phyloP scores from a whole-genome alignment of 1,284 basidiomycete species.

The Agaricales sp. region DNA sequence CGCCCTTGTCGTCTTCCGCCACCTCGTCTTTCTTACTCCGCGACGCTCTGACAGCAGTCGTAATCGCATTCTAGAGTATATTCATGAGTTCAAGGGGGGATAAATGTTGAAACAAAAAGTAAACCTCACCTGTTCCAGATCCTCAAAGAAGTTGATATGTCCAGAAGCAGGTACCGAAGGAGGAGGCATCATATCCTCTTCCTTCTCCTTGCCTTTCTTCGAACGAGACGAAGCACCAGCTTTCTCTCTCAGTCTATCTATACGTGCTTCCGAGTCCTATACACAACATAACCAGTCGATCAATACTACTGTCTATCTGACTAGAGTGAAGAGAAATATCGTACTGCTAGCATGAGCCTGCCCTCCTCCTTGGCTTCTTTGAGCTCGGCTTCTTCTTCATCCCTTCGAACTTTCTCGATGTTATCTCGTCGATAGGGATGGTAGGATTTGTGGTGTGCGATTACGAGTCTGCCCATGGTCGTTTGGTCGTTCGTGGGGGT shows the following conservation, averaged over 20 bases:
- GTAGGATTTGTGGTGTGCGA: slow-evolving; percentile 85
- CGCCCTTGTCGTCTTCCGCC: slow-evolving; percentile 54
- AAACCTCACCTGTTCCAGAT: slow-evolving; percentile 48
- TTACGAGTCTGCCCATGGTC: slow-evolving; percentile 82
- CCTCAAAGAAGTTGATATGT: slow-evolving; percentile 75
- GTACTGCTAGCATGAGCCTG: slow-evolving; percentile 57
- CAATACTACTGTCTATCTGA: slow-evolving; percentile 9
- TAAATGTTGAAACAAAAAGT: neutral
- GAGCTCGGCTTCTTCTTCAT: slow-evolving; percentile 70
- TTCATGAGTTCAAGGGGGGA: neutral
- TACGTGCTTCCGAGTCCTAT: slow-evolving; percentile 73
- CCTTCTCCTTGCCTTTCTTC: slow-evolving; percentile 28
- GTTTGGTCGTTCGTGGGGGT: too few relatives aligned
- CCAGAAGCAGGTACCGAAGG: slow-evolving; percentile 35
- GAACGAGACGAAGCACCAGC: slow-evolving; percentile 30
- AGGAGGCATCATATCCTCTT: slow-evolving; percentile 27
- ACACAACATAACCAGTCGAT: slow-evolving; percentile 4
- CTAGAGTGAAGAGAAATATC: slow-evolving; percentile 15
- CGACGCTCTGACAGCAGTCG: slow-evolving; percentile 31
- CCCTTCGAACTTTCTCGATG: slow-evolving; percentile 64
- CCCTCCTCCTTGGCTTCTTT: slow-evolving; percentile 62
- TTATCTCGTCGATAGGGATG: slow-evolving; percentile 81
- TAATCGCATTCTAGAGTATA: slow-evolving; percentile 28
- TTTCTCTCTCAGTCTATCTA: slow-evolving; percentile 52
- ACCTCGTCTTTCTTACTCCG: slow-evolving; percentile 31